A percentile compares a stretch with the other conserved stretches of the same genome.
These are phyloP conservation scores for Alternaria panax DNA, from an alignment of 2,329 filamentous ascomycete genomes.

Conservation along the genomic window DNA sequence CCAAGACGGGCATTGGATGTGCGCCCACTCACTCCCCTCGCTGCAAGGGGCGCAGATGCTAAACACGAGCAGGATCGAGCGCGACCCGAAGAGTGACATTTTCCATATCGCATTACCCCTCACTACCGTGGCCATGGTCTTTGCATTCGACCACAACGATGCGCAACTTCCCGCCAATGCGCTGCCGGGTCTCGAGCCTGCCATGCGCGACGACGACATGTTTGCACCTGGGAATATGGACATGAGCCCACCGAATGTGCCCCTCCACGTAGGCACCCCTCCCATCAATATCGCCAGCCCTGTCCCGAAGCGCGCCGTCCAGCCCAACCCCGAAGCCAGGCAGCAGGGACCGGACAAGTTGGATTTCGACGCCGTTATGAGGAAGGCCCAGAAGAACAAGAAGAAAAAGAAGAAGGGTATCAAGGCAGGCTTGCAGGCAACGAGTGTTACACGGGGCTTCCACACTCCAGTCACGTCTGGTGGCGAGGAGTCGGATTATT, in stretches of 20 bases:
- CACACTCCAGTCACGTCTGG: conserved; percentile 60
- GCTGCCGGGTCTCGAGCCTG: conserved; percentile 13
- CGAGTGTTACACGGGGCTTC: conserved; percentile 56
- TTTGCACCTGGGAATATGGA: conserved; percentile 34
- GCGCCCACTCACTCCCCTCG: conserved; percentile 24
- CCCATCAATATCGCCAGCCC: conserved; percentile 48
- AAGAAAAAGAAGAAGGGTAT: conserved; percentile 47
- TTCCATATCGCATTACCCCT: conserved; percentile 18
- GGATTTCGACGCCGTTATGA: conserved; percentile 48
- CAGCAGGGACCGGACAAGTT: conserved; percentile 45
- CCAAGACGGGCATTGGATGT: conserved; percentile 34
- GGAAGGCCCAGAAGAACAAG: conserved; percentile 50
- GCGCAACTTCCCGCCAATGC: conserved; percentile 30
- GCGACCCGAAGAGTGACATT: conserved; percentile 14
- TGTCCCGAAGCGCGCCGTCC: conserved; percentile 38
- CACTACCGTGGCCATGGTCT: conserved; percentile 38
- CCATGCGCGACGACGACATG: conserved; percentile 24
- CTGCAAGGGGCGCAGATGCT: conserved; percentile 26
- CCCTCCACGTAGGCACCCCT: conserved; percentile 43
- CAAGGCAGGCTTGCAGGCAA: conserved; percentile 41
- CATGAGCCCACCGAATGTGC: conserved; percentile 29
- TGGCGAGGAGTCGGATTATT: conserved; percentile 64
- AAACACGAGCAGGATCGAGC: conserved; percentile 32
- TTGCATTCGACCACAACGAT: conserved; percentile 47
- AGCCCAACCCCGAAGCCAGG: conserved; percentile 31